Evolutionary conservation across 441 rosid genomes (phyloP), one percentile per base, ranked within the genome.

Genomic region (Raphanus hybrid): DNA sequence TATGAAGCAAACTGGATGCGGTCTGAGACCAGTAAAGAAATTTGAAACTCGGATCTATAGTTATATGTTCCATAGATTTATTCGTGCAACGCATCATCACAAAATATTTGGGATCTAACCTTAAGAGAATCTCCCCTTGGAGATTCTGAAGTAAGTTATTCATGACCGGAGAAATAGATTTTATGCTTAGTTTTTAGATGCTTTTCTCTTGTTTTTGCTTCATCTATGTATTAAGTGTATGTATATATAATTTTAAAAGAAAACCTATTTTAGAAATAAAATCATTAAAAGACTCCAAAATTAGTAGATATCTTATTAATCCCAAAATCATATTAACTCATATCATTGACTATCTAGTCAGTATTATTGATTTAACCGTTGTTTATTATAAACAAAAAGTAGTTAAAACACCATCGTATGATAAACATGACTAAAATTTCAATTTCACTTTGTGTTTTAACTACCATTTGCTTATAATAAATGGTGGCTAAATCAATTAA

Each of bases 1-100:
- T 6, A 6, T 76, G 70, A 63, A 76, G 8, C 71, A 76, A 52
- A 63, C 65, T 11, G 26, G 65, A 37, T 52, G 12, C 50, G 8
- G 55, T 0, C 59, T 41, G 59, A 41, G 70, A 69, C 6, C 12
- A 26, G 58, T 76, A 76, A 27, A 70, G 59, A 2, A 14, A 14
- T 63, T 26, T 10, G 6, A 75, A 61, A 37, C 3, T 1, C 1
- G 8, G 58, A 8, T 70, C 55, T 2, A 34, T 14, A 20, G 41
- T 50, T 9, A 63, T 35, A 11, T 15, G 15, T 4, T 3, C 1
- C 7, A 63, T 1, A 27, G 26, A 69, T 64, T 5, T 64, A 5
- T 37, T 23, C 0, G 71, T 39, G 61, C 75, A 70, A 64, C 14
- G 45, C 52, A 76, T 6, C 43, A 9, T 39, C 23, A 5, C 26